Evolutionary conservation across 768 basidiomycete species (phyloP).

Genomic region (Suillus decipiens): DNA sequence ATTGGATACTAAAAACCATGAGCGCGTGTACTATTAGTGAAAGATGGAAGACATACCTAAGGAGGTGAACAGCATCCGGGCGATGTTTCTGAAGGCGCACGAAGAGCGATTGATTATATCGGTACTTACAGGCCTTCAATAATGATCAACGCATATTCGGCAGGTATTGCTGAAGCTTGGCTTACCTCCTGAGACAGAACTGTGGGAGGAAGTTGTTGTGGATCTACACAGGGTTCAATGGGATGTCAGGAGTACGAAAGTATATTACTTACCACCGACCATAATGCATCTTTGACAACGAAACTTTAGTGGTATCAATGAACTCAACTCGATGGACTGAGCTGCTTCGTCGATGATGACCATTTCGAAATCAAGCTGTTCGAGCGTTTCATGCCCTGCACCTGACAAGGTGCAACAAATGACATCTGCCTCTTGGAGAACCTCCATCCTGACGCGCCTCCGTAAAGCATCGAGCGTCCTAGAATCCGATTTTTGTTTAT

Average conservation of each 20-base stretch:
- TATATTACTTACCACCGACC: conserved; percentile 70
- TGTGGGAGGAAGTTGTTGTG: conserved; percentile 95
- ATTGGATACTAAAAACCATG: conserved; percentile 76
- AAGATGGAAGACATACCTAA: conserved; percentile 58
- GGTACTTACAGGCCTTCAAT: conserved; percentile 60
- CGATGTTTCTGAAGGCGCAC: conserved; percentile 82
- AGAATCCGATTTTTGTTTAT: conserved; percentile 78
- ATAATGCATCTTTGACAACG: conserved; percentile 81
- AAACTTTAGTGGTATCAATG: conserved; percentile 93
- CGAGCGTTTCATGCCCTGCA: conserved; percentile 85
- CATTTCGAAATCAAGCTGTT: conserved; percentile 88
- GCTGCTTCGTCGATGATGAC: conserved; percentile 98
- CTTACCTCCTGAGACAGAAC: conserved; percentile 65
- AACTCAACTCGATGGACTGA: conserved; percentile 93
- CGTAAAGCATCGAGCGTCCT: conserved; percentile 83
- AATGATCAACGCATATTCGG: conserved; percentile 13
- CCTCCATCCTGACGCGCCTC: conserved; percentile 68
- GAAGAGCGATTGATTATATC: conserved; percentile 91
- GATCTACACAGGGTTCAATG: conserved; percentile 46
- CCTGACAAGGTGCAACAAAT: conserved; percentile 94
- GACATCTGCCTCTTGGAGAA: conserved; percentile 89
- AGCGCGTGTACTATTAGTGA: conserved; percentile 5
- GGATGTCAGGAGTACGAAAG: neutral
- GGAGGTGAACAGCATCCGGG: conserved; percentile 84
- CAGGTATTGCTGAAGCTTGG: conserved; percentile 27